A percentile compares a stretch with the other conserved stretches of the same genome.
These are phyloP conservation scores for Aurifilum marmelostoma DNA, from an alignment of 2,329 filamentous ascomycete species.

Conservation along the genomic window DNA sequence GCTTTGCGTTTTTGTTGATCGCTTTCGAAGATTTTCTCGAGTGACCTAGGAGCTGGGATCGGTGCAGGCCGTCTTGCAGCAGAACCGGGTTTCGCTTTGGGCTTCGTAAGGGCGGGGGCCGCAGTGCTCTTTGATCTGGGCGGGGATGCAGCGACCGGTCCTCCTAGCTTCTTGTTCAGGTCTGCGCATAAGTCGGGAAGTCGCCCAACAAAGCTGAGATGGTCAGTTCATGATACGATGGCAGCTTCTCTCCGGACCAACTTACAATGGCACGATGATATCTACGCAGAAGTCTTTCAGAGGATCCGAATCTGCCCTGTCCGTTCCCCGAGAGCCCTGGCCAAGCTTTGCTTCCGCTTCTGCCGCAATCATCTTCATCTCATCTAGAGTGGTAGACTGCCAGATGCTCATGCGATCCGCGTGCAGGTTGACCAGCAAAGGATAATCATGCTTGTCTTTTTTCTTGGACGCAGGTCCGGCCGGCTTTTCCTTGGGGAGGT, in stretches of 20 bases:
- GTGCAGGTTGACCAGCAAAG: conserved; percentile 70
- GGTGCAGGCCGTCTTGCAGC: conserved; percentile 52
- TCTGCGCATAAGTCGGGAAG: conserved; percentile 71
- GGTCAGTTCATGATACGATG: conserved; percentile 2
- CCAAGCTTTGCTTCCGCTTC: conserved; percentile 49
- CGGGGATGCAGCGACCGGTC: conserved; percentile 63
- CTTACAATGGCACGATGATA: conserved; percentile 78
- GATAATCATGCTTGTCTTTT: conserved; percentile 64
- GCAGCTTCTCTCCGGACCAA: conserved; percentile 36
- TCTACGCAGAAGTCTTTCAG: conserved; percentile 79
- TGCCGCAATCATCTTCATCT: conserved; percentile 50
- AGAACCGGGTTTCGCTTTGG: conserved; percentile 55
- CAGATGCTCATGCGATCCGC: conserved; percentile 82
- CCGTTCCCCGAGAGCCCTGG: conserved; percentile 42
- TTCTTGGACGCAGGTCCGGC: conserved; percentile 53
- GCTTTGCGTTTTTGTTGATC: conserved; percentile 60
- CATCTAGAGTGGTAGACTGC: conserved; percentile 73
- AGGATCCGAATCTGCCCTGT: conserved; percentile 59
- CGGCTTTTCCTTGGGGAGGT: conserved; percentile 36
- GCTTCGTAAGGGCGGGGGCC: conserved; percentile 43
- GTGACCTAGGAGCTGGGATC: conserved; percentile 50
- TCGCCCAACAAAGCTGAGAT: conserved; percentile 68
- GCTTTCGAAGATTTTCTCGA: conserved; percentile 66
- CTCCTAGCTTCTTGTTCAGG: conserved; percentile 77
- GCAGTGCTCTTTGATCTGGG: conserved; percentile 55